These are phyloP conservation scores for Chloropicon primus DNA, from an alignment of 139 green algal species.

Conservation along the genomic window DNA sequence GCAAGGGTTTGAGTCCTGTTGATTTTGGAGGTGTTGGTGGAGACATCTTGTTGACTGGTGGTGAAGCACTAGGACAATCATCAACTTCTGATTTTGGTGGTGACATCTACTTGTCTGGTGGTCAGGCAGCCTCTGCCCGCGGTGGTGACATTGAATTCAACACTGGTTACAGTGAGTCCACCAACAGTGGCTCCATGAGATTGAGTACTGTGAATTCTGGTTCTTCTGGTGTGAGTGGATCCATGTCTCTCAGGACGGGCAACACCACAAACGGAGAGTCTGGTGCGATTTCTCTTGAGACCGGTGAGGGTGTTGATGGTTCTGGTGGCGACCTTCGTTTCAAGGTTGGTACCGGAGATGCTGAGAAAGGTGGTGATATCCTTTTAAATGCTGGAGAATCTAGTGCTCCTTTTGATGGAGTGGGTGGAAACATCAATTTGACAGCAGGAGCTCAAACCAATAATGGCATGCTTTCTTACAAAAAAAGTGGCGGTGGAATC, in stretches of 20 bases:
- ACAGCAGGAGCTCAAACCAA: neutral
- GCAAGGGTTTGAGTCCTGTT: neutral
- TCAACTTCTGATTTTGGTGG: neutral
- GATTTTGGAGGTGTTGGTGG: neutral
- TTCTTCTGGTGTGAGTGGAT: neutral
- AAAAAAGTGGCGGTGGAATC: neutral
- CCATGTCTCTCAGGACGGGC: neutral
- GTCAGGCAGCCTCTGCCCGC: too few species aligned
- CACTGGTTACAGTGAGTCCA: neutral
- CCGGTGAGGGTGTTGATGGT: neutral
- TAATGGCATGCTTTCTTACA: neutral
- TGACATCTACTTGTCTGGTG: neutral
- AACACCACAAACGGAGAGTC: neutral
- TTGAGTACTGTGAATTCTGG: neutral
- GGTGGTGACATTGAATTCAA: neutral
- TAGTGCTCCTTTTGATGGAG: neutral
- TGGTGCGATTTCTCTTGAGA: neutral
- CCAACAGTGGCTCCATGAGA: neutral
- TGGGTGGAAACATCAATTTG: slow-evolving; percentile 8
- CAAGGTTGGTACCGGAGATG: neutral
- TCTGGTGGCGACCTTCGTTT: neutral
- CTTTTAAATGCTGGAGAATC: neutral
- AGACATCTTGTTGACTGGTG: neutral
- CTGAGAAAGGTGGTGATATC: slow-evolving; percentile 6
- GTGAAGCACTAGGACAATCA: neutral